A percentile compares a stretch with the other conserved stretches of the same genome.
Conservation (phyloP, 108 stramenopile species). For the Cyclostephanos invisitatus region DNA sequence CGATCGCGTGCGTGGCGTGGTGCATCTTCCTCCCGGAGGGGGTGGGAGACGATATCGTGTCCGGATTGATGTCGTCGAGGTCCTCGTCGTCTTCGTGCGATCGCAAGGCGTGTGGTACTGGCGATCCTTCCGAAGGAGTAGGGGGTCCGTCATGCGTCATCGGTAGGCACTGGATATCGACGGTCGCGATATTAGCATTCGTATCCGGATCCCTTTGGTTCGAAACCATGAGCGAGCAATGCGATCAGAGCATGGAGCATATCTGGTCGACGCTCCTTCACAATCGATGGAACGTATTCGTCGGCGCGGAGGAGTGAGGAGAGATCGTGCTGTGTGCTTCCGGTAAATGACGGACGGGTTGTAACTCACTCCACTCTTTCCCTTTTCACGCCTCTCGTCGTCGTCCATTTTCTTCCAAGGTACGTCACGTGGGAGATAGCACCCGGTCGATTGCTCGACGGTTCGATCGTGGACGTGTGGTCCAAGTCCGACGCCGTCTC, state of each 20-base stretch:
- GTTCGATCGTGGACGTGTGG: conserved; percentile 87
- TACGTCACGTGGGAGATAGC: conserved; percentile 92
- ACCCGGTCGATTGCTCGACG: conserved; percentile 73
- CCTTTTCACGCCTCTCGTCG: background rate
- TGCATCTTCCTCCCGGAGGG: conserved; percentile 67
- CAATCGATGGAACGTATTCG: conserved; percentile 89
- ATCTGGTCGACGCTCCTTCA: conserved; percentile 80
- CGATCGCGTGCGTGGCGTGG: conserved; percentile 76
- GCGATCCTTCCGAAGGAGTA: background rate
- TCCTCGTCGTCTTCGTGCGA: background rate
- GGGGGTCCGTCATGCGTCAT: background rate
- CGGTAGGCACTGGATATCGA: conserved; percentile 26
- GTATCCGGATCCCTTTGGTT: conserved; percentile 76
- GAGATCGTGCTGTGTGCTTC: background rate
- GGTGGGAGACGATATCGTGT: conserved; percentile 16
- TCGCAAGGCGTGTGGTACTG: background rate
- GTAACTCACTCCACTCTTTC: too few relatives aligned
- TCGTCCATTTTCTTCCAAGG: background rate
- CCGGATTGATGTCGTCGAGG: conserved; percentile 5
- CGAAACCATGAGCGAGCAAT: conserved; percentile 62
- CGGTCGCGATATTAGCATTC: conserved; percentile 48
- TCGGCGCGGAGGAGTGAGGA: conserved; percentile 81
- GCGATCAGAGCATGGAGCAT: conserved; percentile 65
- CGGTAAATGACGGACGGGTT: too few relatives aligned
- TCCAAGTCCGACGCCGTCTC: conserved; percentile 56